Evolutionary conservation across 768 basidiomycete species (phyloP), one percentile per base, ranked within the genome.

Genomic region (Panus rudis): DNA sequence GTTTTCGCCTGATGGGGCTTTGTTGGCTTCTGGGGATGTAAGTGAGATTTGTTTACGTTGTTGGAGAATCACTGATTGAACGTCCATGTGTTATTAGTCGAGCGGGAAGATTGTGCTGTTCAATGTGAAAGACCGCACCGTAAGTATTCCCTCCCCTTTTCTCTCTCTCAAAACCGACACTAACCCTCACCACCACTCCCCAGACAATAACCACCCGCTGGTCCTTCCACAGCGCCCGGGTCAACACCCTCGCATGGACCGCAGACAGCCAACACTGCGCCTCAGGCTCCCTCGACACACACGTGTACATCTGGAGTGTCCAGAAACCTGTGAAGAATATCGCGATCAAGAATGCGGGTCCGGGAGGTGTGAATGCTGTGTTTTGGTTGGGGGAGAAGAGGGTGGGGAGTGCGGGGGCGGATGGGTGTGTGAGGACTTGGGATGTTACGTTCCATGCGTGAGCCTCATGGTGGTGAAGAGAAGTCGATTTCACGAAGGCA

Each of bases 271-370:
- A 72, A 48, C 80, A 92, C 56, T 76, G 86, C 49, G 92, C 81
- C 10, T 92, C 91, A 4, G 92, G 84, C 10, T 89, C 91, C 16
- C 72, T 94, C n/a, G 94, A 98, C 60, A 93, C 92, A 23, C 78
- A 91, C 51, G 78, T 94, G 4, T 96, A 92, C 56, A 65, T 97
- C 20, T 97, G 88, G 80, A 81, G 82, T 50, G 78, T 90, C 23
- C 66, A 66, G 33, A 75, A 78, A 55, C 80, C 83, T 7, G 64
- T 78, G 60, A 80, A 74, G 62, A 87, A 85, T 51, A 78, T 92
- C 26, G 73, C 81, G 21, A 81, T 97, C 59, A 84, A 81, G 70
- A 92, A 92, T 48, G 91, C 88, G 1, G 80, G 80, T 27, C 79
- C 89, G 4, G 88, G 91, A 11, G 92, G 93, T 7, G 84, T 91